Evolutionary conservation across 2,329 filamentous ascomycete genomes (phyloP), one percentile per base, ranked within the genome.

Genomic region (Colletotrichum sp.): DNA sequence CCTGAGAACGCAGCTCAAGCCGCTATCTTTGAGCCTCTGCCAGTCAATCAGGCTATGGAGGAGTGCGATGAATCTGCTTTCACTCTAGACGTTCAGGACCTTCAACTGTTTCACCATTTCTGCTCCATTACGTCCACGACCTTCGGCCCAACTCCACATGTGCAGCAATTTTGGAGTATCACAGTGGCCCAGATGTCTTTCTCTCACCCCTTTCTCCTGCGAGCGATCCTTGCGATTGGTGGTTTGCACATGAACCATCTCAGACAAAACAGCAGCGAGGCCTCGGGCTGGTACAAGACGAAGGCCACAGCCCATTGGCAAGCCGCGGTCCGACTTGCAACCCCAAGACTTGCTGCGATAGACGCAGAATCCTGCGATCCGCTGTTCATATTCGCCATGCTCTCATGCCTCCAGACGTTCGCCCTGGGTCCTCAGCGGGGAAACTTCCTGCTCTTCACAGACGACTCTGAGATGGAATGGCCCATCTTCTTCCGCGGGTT

Each of bases 331-430:
- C 36, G 30, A 13, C 15, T 66, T 5, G 24, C 38, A 16, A 66
- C 63, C 26, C 36, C 26, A 32, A 13, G 26, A 6, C 38, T 32
- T 24, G 13, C 30, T 10, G 63, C 21, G 10, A 66, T 32, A 16
- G 34, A 66, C 26, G 38, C 43, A 8, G 24, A 52, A 66, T 66
- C 63, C 10, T 66, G 63, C 63, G 63, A 66, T 66, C 36, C 10
- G 10, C 9, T 66, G 6, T 66, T 66, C 16, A 32, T 52, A 0
- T 43, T 66, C 13, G 36, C 38, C 34, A 52, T 66, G 63, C 63
- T 66, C 38, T 36, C 36, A 8, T 66, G 63, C 12, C 6, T 32
- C 0, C 24, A 52, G 24, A 66, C 63, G 8, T 66, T 66, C 38
- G 63, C 63, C 6, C 16, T 16, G 2, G 38, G 63, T 7, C 26